Percentiles rank a stretch among this genome's conserved stretches.
Conservation (phyloP, 1,284 basidiomycete species). For the Cystobasidium slooffiae region DNA sequence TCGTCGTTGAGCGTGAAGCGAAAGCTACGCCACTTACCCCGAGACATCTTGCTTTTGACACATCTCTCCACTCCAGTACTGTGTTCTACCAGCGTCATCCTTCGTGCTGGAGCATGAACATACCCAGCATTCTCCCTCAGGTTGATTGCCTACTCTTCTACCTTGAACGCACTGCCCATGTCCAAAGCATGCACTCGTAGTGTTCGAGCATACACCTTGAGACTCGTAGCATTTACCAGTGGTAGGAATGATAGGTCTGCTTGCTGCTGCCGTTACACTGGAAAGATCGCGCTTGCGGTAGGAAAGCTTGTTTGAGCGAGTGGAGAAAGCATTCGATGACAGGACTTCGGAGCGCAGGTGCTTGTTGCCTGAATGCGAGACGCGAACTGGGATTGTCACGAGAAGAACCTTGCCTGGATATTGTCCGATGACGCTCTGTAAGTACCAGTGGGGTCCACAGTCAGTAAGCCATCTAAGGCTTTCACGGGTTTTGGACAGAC, state of each 20-base stretch:
- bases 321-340: slow-evolving; percentile 11
- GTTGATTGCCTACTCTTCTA: slow-evolving; percentile 59
- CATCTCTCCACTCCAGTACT: slow-evolving; percentile 69
- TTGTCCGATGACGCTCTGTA: slow-evolving; percentile 14
- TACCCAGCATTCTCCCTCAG: slow-evolving; percentile 71
- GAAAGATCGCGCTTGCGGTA: background rate
- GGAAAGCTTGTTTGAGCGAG: slow-evolving; percentile 13
- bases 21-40: slow-evolving; percentile 62
- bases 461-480: background rate
- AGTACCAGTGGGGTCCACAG: background rate
- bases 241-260: slow-evolving; percentile 63
- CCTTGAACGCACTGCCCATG: slow-evolving; percentile 66
- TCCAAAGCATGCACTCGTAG: slow-evolving; percentile 70
- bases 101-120: slow-evolving; percentile 69
- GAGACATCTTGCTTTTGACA: slow-evolving; percentile 78
- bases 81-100: slow-evolving; percentile 63
- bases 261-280: slow-evolving; percentile 12
- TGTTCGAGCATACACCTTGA: slow-evolving; percentile 65
- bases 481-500: too few species aligned
- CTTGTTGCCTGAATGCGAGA: slow-evolving; percentile 3
- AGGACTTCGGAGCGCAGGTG: background rate
- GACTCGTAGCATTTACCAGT: slow-evolving; percentile 67
- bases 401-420: slow-evolving; percentile 20
- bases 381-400: slow-evolving; percentile 16
- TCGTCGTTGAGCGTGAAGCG: background rate